These are phyloP conservation scores for Thielaviopsis musarum DNA, from an alignment of 2,329 filamentous ascomycete species.

Conservation along the genomic window DNA sequence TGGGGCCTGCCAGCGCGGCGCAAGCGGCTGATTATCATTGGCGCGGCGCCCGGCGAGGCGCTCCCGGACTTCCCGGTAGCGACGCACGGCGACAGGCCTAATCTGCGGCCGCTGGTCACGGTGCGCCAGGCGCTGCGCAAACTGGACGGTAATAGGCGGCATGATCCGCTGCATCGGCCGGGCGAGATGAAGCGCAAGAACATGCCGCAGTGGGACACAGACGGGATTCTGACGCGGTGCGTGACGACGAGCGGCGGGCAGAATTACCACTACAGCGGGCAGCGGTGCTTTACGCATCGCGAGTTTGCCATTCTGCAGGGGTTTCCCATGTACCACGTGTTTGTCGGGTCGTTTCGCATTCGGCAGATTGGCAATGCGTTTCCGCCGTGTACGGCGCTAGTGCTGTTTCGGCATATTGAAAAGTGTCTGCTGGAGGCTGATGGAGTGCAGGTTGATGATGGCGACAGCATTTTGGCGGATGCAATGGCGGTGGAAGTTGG, in stretches of 20 bases:
- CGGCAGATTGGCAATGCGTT: constrained; percentile 69
- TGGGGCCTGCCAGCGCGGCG: constrained; percentile 35
- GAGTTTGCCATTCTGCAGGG: constrained; percentile 56
- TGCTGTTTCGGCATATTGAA: constrained; percentile 32
- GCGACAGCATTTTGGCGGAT: constrained; percentile 6
- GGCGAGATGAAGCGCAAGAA: constrained; percentile 16
- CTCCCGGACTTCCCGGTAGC: constrained; percentile 48
- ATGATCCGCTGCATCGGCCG: constrained; percentile 26
- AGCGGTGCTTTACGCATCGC: constrained; percentile 43
- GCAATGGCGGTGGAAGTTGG: constrained; percentile 10
- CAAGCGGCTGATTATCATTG: constrained; percentile 38
- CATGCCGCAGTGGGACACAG: constrained; percentile 26
- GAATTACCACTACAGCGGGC: constrained; percentile 49
- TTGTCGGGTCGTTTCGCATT: constrained; percentile 30
- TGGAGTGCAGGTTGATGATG: constrained; percentile 12
- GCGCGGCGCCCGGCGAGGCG: constrained; percentile 48
- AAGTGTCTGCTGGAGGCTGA: constrained; percentile 30
- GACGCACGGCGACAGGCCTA: constrained; percentile 33
- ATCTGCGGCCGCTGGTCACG: constrained; percentile 25
- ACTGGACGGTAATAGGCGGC: constrained; percentile 17
- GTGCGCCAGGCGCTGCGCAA: constrained; percentile 25
- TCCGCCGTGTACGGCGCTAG: constrained; percentile 39
- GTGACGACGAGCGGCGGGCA: constrained; percentile 48
- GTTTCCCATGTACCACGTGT: constrained; percentile 46
- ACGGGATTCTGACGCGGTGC: constrained; percentile 32